Percentiles rank a stretch among this genome's conserved stretches.
These are phyloP conservation scores for Metschnikowia proteae DNA, from an alignment of 805 yeast genomes.

Conservation along the genomic window DNA sequence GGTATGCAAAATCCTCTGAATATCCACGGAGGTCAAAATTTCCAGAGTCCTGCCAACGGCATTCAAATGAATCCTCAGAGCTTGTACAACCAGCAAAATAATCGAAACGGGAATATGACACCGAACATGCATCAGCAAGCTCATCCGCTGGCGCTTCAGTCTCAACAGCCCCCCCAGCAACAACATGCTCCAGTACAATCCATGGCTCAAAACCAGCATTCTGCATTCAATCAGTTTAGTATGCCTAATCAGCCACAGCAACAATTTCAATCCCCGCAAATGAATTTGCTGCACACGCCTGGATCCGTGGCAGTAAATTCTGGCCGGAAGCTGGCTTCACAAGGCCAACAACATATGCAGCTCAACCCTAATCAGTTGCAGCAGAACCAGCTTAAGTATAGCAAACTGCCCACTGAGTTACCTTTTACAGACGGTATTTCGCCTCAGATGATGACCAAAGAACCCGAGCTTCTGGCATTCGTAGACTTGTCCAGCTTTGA, in stretches of 20 bases:
- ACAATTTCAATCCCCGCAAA: constrained; percentile 8
- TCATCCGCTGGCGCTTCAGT: constrained; percentile 1
- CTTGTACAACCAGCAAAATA: background rate
- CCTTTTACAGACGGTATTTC: constrained; percentile 12
- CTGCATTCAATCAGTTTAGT: constrained; percentile 6
- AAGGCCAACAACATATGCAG: constrained; percentile 4
- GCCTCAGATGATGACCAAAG: constrained; percentile 18
- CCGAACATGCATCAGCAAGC: constrained; percentile 8
- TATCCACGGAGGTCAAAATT: background rate
- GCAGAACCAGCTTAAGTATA: background rate
- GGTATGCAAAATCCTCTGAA: constrained; percentile 3
- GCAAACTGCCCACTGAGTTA: constrained; percentile 8
- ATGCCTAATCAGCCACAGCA: constrained; percentile 2
- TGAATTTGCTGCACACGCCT: constrained; percentile 5
- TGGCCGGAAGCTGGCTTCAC: constrained; percentile 2
- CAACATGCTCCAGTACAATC: constrained; percentile 10
- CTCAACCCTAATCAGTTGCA: constrained; percentile 4
- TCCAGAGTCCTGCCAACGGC: background rate
- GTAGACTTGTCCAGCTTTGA: constrained; percentile 2
- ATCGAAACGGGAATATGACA: constrained; percentile 2
- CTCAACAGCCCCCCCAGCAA: constrained; percentile 6
- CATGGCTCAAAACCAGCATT: background rate
- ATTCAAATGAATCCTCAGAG: constrained; percentile 1
- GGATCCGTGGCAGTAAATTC: constrained; percentile 4
- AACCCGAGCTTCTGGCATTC: constrained; percentile 10